Percentiles rank a stretch among this genome's conserved stretches.
phyloP scores from a whole-genome alignment of 441 rosid genomes.

The Capsella rubella region DNA sequence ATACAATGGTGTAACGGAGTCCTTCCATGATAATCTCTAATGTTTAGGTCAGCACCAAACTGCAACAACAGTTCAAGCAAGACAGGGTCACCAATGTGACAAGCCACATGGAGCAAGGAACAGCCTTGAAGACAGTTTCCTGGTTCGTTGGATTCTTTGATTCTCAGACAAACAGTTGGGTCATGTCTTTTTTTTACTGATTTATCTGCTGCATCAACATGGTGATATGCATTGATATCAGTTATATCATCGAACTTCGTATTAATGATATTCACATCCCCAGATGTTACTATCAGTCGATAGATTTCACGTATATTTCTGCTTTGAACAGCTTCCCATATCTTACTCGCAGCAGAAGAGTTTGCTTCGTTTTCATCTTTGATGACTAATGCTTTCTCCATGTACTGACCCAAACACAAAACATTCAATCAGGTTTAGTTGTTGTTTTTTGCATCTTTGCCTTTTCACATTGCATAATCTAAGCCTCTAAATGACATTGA shows the following conservation, averaged over 20 bases:
- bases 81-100: constrained; percentile 62
- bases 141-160: constrained; percentile 64
- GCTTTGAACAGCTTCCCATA: constrained; percentile 85
- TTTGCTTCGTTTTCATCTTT: constrained; percentile 49
- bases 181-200: constrained; percentile 51
- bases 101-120: constrained; percentile 85
- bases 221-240: constrained; percentile 54
- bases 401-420: constrained; percentile 57
- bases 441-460: not conserved
- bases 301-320: constrained; percentile 76
- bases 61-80: constrained; percentile 89
- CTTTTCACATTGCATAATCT: constrained; percentile 3
- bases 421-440: constrained; percentile 11
- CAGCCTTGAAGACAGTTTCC: constrained; percentile 86
- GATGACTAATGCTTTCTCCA: constrained; percentile 67
- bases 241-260: constrained; percentile 64
- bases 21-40: constrained; percentile 77
- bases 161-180: constrained; percentile 66
- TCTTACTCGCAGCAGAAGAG: constrained; percentile 44
- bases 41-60: constrained; percentile 78
- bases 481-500: constrained; percentile 4
- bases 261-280: constrained; percentile 59
- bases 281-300: constrained; percentile 62
- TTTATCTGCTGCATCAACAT: constrained; percentile 46
- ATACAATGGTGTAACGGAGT: constrained; percentile 91